Base-by-base conservation (phyloP, 768 basidiomycete species). In the Chalciporus sphaerocephalus region DNA sequence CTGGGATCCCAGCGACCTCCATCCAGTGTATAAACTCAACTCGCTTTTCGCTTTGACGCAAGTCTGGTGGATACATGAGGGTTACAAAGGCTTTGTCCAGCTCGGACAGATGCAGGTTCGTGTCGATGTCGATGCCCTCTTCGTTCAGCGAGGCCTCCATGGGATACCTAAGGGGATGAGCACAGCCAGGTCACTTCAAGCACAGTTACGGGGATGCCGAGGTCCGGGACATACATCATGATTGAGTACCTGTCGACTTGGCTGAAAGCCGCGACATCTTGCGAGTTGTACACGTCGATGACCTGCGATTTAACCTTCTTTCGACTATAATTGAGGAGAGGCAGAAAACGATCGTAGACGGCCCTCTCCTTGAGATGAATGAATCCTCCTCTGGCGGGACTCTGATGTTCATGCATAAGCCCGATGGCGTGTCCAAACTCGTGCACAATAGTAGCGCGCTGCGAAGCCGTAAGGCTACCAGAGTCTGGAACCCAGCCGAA, bases 371-470 rank as follows among this genome's bases (percentile, higher is more conserved):
- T 18, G 16, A 42, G 23, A 33, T 7, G 12, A n/a, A 42, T 34
- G 23, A 23, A 7, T 11, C 37, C 28, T 11, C 40, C 40, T 20
- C 44, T 25, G 17, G 44, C 45, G 7, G 52, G 52, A 23, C 52
- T 46, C 40, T 52, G 42, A 27, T 48, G 36, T 40, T 52, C 53
- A 23, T 55, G 51, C 21, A 52, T 12, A 12, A 52, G 27, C 12
- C 53, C 53, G n/a, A 55, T 42, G 13, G 35, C 44, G 24, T 55
- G 53, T 1, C 53, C 53, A 21, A 45, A 55, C 23, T 55, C 51
- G 37, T 55, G 53, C 11, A 55, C 8, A 20, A 55, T 45, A 3
- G 36, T 46, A 5, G 39, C 53, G 5, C 40, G 32, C 25, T 55
- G 47, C 9, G 8, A 7, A 2, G 4, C 25, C 9, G 9, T 5